These are phyloP conservation scores for Barbatosphaeria neglecta DNA, from an alignment of 495 filamentous ascomycete genomes.

Conservation along the genomic window DNA sequence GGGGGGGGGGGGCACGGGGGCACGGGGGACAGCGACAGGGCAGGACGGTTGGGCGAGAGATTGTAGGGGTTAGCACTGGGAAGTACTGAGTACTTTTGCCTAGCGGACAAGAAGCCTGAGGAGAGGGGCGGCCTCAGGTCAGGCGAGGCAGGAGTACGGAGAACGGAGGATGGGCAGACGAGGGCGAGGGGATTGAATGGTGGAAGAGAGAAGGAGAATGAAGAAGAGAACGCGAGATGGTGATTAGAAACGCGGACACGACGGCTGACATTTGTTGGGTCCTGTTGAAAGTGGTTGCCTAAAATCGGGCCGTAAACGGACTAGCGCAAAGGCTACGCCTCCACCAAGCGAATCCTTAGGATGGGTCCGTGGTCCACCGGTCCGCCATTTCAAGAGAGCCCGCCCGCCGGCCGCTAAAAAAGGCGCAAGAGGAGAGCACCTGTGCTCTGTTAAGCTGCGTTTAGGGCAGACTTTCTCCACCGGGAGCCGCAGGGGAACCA, in stretches of 20 bases:
- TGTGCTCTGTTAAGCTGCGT: too few relatives aligned
- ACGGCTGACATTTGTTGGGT: background rate
- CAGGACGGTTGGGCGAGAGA: too few relatives aligned
- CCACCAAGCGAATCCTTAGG: conserved; percentile 1
- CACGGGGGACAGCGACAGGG: too few relatives aligned
- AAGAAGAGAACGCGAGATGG: background rate
- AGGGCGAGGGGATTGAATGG: background rate
- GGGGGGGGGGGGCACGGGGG: background rate
- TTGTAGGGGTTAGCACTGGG: too few relatives aligned
- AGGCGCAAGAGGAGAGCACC: too few relatives aligned
- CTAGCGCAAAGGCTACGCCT: background rate
- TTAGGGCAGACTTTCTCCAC: too few relatives aligned
- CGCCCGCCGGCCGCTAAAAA: background rate
- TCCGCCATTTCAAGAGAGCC: background rate
- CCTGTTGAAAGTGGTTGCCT: background rate
- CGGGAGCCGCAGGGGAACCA: too few relatives aligned
- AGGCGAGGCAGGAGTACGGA: background rate
- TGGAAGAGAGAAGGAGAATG: background rate
- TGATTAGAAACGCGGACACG: conserved; percentile 1
- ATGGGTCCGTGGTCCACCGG: background rate
- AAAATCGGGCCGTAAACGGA: background rate
- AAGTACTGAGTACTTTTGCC: too few relatives aligned
- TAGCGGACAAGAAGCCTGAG: background rate
- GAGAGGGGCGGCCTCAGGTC: background rate
- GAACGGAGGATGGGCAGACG: background rate